Conservation (phyloP, 768 basidiomycete species). For the Arthromyces matolae region DNA sequence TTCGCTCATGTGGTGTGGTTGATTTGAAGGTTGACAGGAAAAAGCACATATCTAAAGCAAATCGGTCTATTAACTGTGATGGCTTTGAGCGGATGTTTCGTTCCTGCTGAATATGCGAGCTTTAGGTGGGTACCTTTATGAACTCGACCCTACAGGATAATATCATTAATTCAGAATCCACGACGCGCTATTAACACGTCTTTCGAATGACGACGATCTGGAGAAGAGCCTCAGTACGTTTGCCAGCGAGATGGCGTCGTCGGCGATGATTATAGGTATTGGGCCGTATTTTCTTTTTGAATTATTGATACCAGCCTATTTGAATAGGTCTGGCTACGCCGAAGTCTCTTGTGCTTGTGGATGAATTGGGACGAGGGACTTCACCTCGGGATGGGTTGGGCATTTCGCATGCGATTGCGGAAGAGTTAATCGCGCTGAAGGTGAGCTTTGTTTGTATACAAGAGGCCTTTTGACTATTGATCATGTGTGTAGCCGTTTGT, state of each 20-base stretch:
- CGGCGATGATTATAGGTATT: slow-evolving; percentile 86
- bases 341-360: slow-evolving; percentile 76
- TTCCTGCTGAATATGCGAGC: slow-evolving; percentile 91
- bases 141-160: background rate
- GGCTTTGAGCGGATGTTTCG: slow-evolving; percentile 89
- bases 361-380: slow-evolving; percentile 93
- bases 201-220: slow-evolving; percentile 93
- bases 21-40: too few relatives aligned
- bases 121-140: slow-evolving; percentile 49
- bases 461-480: slow-evolving; percentile 1
- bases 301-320: background rate
- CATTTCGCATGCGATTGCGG: slow-evolving; percentile 81
- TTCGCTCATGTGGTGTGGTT: too few relatives aligned
- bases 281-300: background rate
- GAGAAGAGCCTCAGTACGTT: slow-evolving; percentile 92
- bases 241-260: slow-evolving; percentile 90
- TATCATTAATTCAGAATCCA: slow-evolving; percentile 51
- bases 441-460: slow-evolving; percentile 34
- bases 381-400: slow-evolving; percentile 79
- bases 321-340: slow-evolving; percentile 66
- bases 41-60: slow-evolving; percentile 91
- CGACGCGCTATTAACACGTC: slow-evolving; percentile 76
- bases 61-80: slow-evolving; percentile 79
- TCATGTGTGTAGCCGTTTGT: slow-evolving; percentile 59
- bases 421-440: slow-evolving; percentile 68